These are phyloP conservation scores for Penicillium sp. DNA, from an alignment of 2,329 filamentous ascomycete genomes.

Conservation along the genomic window DNA sequence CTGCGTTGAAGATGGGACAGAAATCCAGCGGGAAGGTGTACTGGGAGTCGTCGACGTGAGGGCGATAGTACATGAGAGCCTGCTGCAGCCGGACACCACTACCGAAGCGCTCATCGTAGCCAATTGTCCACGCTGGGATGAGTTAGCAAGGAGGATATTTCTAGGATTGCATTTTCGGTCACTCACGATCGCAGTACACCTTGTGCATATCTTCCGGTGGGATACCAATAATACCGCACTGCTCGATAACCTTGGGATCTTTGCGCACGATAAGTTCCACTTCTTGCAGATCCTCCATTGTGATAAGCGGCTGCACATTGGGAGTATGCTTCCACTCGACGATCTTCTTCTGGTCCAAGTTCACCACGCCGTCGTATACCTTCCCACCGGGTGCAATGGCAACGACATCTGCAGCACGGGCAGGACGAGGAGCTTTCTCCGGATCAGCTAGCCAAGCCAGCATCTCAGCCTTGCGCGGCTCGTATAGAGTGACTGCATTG, in stretches of 20 bases:
- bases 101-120: constrained; percentile 86
- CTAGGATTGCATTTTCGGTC: not conserved
- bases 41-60: constrained; percentile 77
- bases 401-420: constrained; percentile 74
- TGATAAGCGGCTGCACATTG: constrained; percentile 82
- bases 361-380: constrained; percentile 76
- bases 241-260: constrained; percentile 83
- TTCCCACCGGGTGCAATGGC: constrained; percentile 73
- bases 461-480: constrained; percentile 83
- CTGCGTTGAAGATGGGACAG: constrained; percentile 82
- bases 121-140: constrained; percentile 75
- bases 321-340: constrained; percentile 69
- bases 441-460: constrained; percentile 69
- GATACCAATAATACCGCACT: constrained; percentile 79
- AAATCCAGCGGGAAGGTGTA: constrained; percentile 92
- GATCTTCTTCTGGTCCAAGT: constrained; percentile 63
- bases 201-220: constrained; percentile 83
- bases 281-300: constrained; percentile 79
- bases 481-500: constrained; percentile 79
- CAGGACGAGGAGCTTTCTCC: constrained; percentile 57
- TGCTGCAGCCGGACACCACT: constrained; percentile 76
- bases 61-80: constrained; percentile 92
- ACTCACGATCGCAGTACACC: constrained; percentile 81
- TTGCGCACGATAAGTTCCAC: constrained; percentile 72
- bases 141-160: constrained; percentile 4